Evolutionary conservation across 352 stramenopile genomes (phyloP).

Genomic region (Globisporangium perplexum): DNA sequence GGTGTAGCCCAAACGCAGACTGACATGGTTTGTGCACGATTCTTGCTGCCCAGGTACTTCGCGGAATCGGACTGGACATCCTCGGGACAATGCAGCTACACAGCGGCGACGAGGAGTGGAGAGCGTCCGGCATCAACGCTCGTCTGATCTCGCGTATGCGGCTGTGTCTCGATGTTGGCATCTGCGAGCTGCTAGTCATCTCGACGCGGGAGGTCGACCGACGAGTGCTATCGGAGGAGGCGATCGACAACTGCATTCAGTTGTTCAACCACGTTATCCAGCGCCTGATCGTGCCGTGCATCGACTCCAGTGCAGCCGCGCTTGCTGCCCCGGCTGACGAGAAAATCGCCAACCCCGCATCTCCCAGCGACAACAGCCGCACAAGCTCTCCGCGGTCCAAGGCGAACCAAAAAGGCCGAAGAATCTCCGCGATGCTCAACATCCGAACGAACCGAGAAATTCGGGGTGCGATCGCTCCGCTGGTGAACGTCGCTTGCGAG

Average conservation of each 20-base stretch:
- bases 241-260: conserved; percentile 73
- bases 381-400: conserved; percentile 1
- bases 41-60: conserved; percentile 7
- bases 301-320: conserved; percentile 51
- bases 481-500: conserved; percentile 60
- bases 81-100: conserved; percentile 25
- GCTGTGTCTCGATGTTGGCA: conserved; percentile 53
- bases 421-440: conserved; percentile 25
- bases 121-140: conserved; percentile 24
- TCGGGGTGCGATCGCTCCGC: conserved; percentile 43
- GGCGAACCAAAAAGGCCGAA: background rate
- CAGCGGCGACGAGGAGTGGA: conserved; percentile 26
- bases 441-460: conserved; percentile 44
- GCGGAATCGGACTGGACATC: conserved; percentile 23
- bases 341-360: conserved; percentile 8
- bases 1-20: background rate
- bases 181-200: conserved; percentile 74
- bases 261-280: conserved; percentile 56
- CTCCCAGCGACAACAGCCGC: background rate
- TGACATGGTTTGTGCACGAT: background rate
- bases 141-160: conserved; percentile 29
- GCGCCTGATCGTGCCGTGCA: conserved; percentile 53
- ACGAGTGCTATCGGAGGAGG: conserved; percentile 72
- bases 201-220: conserved; percentile 62
- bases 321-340: conserved; percentile 10